Percentiles rank a stretch among this genome's conserved stretches.
Conservation (phyloP, 106 monocot genomes). For the Hemerocallis citrina region DNA sequence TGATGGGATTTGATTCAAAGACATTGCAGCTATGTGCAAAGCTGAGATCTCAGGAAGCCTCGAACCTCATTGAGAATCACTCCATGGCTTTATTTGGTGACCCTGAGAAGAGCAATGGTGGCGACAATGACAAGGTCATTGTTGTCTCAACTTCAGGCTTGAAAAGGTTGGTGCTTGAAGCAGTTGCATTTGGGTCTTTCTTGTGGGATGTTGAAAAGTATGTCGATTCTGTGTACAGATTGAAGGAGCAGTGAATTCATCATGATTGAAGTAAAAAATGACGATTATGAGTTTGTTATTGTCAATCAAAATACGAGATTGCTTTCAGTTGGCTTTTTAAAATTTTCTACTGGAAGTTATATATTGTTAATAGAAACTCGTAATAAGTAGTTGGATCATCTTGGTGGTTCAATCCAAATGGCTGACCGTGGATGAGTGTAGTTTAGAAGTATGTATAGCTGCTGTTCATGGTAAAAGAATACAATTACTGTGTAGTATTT, state of each 20-base stretch:
- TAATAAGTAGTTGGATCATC: too few relatives aligned
- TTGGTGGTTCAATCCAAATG: too few relatives aligned
- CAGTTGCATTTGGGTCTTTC: conserved; percentile 65
- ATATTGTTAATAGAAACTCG: too few relatives aligned
- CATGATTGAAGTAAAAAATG: too few relatives aligned
- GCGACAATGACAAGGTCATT: conserved; percentile 14
- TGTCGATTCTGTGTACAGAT: conserved; percentile 35
- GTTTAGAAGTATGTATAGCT: too few relatives aligned
- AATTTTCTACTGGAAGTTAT: too few relatives aligned
- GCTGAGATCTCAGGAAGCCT: conserved; percentile 43
- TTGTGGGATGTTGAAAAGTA: conserved; percentile 53
- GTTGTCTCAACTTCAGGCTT: conserved; percentile 21
- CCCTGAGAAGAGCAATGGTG: neutral
- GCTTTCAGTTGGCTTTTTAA: too few relatives aligned
- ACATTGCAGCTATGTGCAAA: conserved; percentile 42
- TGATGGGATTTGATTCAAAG: conserved; percentile 45
- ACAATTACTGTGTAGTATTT: too few relatives aligned
- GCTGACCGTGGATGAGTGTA: too few relatives aligned
- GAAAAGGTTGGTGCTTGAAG: conserved; percentile 62
- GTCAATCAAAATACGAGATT: too few relatives aligned
- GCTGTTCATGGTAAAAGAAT: too few relatives aligned
- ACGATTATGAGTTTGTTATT: too few relatives aligned
- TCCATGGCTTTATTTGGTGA: conserved; percentile 46
- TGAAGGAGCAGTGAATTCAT: conserved; percentile 18
- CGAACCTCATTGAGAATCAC: conserved; percentile 52